Evolutionary conservation across 805 yeast genomes (phyloP).

Genomic region (Komagataella pseudopastoris): DNA sequence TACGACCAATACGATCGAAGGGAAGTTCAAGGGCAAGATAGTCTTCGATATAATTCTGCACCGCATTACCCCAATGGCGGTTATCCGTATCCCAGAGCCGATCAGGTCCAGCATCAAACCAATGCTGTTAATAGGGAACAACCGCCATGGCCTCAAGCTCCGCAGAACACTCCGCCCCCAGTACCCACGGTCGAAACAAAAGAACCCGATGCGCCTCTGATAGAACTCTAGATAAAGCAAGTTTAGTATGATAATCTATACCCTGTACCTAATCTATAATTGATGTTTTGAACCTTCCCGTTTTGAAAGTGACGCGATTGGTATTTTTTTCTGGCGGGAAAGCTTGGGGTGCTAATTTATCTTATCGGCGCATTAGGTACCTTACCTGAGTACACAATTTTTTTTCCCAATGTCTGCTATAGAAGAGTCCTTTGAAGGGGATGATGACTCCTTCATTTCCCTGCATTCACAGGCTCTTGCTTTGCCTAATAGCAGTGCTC

Average conservation of each 20-base stretch:
- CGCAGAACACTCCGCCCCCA: not conserved
- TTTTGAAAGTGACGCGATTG: not conserved
- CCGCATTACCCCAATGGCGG: not conserved
- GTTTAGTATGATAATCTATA: not conserved
- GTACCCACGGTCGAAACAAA: not conserved
- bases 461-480: not conserved
- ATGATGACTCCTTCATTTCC: not conserved
- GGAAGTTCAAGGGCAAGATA: not conserved
- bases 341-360: not conserved
- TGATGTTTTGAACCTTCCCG: not conserved
- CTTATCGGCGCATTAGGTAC: not conserved
- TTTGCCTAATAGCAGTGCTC: slow-evolving; percentile 1
- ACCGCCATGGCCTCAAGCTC: not conserved
- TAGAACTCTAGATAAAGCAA: not conserved
- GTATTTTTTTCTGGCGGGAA: not conserved
- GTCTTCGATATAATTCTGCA: not conserved
- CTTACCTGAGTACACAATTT: not conserved
- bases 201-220: not conserved
- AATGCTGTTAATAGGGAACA: not conserved
- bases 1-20: not conserved
- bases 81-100: not conserved
- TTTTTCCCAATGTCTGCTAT: not conserved
- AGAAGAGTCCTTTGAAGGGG: not conserved
- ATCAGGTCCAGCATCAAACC: not conserved
- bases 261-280: not conserved